Evolutionary conservation across 2,329 filamentous ascomycete genomes (phyloP).

Genomic region (Fusarium ambrosium): DNA sequence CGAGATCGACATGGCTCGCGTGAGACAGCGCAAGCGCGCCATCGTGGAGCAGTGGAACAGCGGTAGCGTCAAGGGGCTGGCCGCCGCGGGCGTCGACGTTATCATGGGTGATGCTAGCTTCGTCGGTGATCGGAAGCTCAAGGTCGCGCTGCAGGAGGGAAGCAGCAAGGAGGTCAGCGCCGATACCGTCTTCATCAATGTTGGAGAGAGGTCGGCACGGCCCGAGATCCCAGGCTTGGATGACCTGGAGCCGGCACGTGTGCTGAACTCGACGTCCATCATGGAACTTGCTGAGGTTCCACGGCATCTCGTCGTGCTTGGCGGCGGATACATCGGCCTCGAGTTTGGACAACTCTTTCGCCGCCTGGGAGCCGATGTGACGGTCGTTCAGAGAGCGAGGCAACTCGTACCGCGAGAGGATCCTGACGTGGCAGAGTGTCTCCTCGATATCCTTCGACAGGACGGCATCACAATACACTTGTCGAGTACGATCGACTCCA

Average conservation of each 20-base stretch:
- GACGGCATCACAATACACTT: conserved; percentile 62
- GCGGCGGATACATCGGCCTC: conserved; percentile 66
- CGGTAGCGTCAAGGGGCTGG: conserved; percentile 60
- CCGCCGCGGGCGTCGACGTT: conserved; percentile 58
- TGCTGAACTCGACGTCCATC: conserved; percentile 63
- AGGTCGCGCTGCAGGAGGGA: conserved; percentile 50
- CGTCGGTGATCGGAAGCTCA: conserved; percentile 54
- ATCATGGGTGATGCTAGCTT: conserved; percentile 62
- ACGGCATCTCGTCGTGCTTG: conserved; percentile 63
- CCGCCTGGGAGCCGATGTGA: conserved; percentile 63
- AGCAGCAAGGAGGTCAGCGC: conserved; percentile 52
- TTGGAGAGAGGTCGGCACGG: conserved; percentile 58
- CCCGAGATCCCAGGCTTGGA: conserved; percentile 56
- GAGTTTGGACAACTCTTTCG: conserved; percentile 68
- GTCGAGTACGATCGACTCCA: conserved; percentile 49
- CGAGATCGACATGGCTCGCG: conserved; percentile 61
- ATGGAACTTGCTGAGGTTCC: conserved; percentile 62
- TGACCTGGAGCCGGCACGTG: conserved; percentile 49
- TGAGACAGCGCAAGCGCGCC: conserved; percentile 65
- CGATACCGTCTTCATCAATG: conserved; percentile 61
- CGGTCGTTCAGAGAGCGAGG: conserved; percentile 59
- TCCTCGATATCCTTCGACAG: conserved; percentile 59
- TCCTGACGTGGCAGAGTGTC: conserved; percentile 58
- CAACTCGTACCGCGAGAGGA: conserved; percentile 63
- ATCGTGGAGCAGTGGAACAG: conserved; percentile 65